Base-by-base conservation (phyloP, 345 rosid species). In the Syzygium jambos region DNA sequence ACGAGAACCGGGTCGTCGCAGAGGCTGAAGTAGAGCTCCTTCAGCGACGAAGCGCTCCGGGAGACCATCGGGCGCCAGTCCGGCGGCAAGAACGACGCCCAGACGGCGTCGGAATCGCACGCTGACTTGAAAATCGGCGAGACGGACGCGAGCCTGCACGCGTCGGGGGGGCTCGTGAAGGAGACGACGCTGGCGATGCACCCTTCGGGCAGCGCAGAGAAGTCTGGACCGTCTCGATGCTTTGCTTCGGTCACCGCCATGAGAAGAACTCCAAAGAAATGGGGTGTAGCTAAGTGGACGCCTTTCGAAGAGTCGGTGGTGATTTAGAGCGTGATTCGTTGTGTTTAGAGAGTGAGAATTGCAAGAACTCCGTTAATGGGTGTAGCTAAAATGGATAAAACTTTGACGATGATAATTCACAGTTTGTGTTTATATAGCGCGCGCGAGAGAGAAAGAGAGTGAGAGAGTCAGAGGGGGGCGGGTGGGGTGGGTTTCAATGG, bases 61-160 rank as follows among this genome's bases (percentile, higher is more conserved):
- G 86, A 61, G 29, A 88, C 54, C 3, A 87, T 41, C 23, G 88
- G 4, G n/a, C 5, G 51, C 52, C 78, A 87, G 1, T 88, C 91
- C 6, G 85, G 38, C 12, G 93, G 93, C 17, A 91, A 85, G 84
- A 89, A 87, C 46, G 51, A 83, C 6, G 43, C 77, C 93, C 93
- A 90, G 54, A 89, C 93, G 29, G 87, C 78, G 85, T 91, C 93
- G 2, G 91, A 91, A 21, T 88, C 89, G 17, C 90, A 84, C 2
- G 88, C 89, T 43, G 89, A 89, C 85, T 55, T 78, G 57, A 91
- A 89, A 9, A 43, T 27, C 25, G 65, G 80, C n/a, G 91, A 91
- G 30, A 89, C 87, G 15, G 73, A 38, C 12, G 90, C 82, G 22
- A 87, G 52, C 10, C 88, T 51, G 87, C 91, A 90, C 3, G 89